These are phyloP conservation scores for Ustilago trichophora DNA, from an alignment of 1,284 basidiomycete genomes.

Conservation along the genomic window DNA sequence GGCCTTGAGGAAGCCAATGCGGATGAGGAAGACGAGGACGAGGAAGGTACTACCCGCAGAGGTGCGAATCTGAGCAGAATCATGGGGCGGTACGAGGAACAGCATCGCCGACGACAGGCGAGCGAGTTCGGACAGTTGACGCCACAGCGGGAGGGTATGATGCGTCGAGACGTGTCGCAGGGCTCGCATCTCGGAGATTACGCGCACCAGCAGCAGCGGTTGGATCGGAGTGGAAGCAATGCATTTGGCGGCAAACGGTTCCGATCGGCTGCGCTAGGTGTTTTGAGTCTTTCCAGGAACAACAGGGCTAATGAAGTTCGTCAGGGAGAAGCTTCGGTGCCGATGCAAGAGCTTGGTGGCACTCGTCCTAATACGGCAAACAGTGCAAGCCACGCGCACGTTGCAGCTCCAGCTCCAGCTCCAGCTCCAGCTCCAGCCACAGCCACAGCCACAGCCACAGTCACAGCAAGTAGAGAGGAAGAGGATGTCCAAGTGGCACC, in stretches of 20 bases:
- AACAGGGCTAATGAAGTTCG: neutral
- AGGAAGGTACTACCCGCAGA: conserved; percentile 2
- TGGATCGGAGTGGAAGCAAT: conserved; percentile 24
- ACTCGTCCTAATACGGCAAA: neutral
- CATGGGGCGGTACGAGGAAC: conserved; percentile 45
- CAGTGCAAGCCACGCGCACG: neutral
- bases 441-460: too few species aligned
- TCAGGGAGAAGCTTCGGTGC: conserved; percentile 1
- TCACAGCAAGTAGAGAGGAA: neutral
- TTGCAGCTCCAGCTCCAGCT: neutral
- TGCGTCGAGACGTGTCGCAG: conserved; percentile 21
- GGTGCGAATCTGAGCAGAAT: conserved; percentile 19
- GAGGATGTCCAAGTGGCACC: neutral
- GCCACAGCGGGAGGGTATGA: conserved; percentile 1
- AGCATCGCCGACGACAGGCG: conserved; percentile 20
- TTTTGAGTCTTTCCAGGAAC: conserved; percentile 19
- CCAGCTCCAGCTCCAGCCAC: too few species aligned
- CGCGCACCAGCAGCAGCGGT: neutral
- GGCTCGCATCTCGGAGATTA: conserved; percentile 17
- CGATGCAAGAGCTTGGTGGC: conserved; percentile 27
- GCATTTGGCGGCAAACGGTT: conserved; percentile 9
- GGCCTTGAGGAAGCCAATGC: conserved; percentile 19
- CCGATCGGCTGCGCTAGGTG: conserved; percentile 33
- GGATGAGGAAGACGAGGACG: conserved; percentile 16
- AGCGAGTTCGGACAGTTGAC: conserved; percentile 37